Base-by-base conservation (phyloP, 1,284 basidiomycete species). In the Pisolithus thermaeus region DNA sequence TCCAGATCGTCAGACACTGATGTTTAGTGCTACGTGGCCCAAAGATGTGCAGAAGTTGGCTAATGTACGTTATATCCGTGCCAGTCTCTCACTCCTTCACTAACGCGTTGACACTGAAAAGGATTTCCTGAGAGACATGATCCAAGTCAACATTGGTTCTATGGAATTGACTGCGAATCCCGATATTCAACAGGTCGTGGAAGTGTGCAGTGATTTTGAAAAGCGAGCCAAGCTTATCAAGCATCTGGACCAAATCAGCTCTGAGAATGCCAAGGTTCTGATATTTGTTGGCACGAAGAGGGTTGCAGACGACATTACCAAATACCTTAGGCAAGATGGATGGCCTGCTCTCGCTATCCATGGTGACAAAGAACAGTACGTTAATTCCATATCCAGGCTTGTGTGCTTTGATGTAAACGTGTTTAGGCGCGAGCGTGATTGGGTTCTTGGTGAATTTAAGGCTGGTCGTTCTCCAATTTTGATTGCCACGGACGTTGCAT, bases 21-120 rank as follows among this genome's bases (percentile, higher is more conserved):
- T 94, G 83, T 99, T 99, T 79, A 97, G 94, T 52, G 96, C 96
- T 23, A 99, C 97, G 22, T 99, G 96, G 96, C 96, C 96, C 32
- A 98, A 97, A 74, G 96, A 99, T 64, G 97, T 99, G 4, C 96
- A 99, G 75, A 92, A 94, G 63, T 82, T 99, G 56, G 96, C 96
- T 38, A 87, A 84, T 64, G 87, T 90, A 61, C 52, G 72, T 65
- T 30, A 18, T 40, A 3, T 40, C 43, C 23, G 36, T 53, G 20
- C 27, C 22, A 25, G 37, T 43, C 16, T 18, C 30, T 9, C 2
- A 22, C 18, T 14, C 4, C 38, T 9, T 30, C n/a, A n/a, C 18
- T 53, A 16, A 62, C 4, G 14, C 1, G 5, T 32, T 37, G 3
- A 11, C 39, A 27, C 25, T 1, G 25, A 5, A 27, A 59, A 92